phyloP scores from a whole-genome alignment of 2,329 filamentous ascomycete genomes.

The Colletotrichum godetiae region DNA sequence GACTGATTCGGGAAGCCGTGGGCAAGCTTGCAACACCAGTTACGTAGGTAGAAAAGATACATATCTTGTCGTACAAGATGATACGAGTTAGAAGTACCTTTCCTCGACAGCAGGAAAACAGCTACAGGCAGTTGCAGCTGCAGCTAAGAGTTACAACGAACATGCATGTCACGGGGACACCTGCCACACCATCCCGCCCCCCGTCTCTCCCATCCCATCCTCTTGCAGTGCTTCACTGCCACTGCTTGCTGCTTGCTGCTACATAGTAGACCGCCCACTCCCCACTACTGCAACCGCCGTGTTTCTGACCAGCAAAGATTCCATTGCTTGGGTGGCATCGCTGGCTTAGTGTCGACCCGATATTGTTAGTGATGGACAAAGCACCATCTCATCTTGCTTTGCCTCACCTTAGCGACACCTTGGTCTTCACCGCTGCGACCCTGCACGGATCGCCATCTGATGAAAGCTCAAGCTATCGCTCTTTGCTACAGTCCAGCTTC shows the following conservation, averaged over 20 bases:
- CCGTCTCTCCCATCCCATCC: background rate
- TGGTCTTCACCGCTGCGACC: slow-evolving; percentile 16
- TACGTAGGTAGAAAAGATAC: background rate
- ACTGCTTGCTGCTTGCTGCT: background rate
- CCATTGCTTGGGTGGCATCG: background rate
- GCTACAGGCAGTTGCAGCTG: background rate
- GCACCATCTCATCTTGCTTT: background rate
- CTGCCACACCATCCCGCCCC: background rate
- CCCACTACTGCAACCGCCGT: background rate
- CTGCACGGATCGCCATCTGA: slow-evolving; percentile 4
- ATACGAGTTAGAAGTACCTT: background rate
- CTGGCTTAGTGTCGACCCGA: background rate
- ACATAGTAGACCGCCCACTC: background rate
- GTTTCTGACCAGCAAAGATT: background rate
- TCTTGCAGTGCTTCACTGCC: background rate
- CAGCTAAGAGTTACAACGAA: background rate
- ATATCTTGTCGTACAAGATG: background rate
- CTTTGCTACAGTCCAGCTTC: background rate
- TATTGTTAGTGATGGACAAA: background rate
- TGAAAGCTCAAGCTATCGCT: background rate
- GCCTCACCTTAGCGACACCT: slow-evolving; percentile 1
- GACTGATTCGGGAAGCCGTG: slow-evolving; percentile 23
- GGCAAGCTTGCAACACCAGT: background rate
- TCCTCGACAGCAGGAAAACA: background rate
- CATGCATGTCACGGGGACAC: background rate